Base-by-base conservation (phyloP, 805 yeast species). In the Yarrowia keelungensis region DNA sequence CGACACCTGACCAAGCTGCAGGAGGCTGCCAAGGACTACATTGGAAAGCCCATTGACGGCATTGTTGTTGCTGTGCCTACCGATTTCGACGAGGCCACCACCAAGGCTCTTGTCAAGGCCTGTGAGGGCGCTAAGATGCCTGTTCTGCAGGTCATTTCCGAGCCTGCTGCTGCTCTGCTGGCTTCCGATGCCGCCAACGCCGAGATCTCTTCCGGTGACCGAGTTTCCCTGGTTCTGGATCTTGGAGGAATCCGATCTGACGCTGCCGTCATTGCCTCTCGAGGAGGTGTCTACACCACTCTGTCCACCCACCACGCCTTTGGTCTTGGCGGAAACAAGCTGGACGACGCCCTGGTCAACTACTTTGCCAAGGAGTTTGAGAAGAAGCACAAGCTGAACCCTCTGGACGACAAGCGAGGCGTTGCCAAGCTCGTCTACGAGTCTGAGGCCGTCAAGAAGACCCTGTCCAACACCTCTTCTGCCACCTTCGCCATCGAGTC, bases 181-280 rank as follows among this genome's bases (percentile, higher is more conserved):
- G 73, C 75, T 64, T 71, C 76, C 42, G 70, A 71, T 16, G 86
- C 84, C 71, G 79, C 81, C 68, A 78, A 84, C 71, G 74, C 75
- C 69, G 71, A 73, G 16, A 66, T 69, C 58, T 61, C 65, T 35
- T 68, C 75, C 19, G 80, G 86, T 73, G 97, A 92, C 80, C 89
- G 89, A 82, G 80, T 91, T 70, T 88, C 88, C 76, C 96, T 92
- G 62, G 97, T 95, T 73, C 96, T 97, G 68, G 99, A 95, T 80
- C 91, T 95, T 75, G 99, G 99, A 79, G 98, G 97, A 77, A 85
- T 92, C 74, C 86, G 98, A 81, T 89, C 97, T 50, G 98, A 95
- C 77, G 97, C 93, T 71, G 97, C 98, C 70, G 93, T 95, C 65
- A 82, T 95, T 75, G 88, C 98, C 49, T 90, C 89, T 67, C 88